Conservation (phyloP, 1,284 basidiomycete species). For the Fomitopsis palustris region DNA sequence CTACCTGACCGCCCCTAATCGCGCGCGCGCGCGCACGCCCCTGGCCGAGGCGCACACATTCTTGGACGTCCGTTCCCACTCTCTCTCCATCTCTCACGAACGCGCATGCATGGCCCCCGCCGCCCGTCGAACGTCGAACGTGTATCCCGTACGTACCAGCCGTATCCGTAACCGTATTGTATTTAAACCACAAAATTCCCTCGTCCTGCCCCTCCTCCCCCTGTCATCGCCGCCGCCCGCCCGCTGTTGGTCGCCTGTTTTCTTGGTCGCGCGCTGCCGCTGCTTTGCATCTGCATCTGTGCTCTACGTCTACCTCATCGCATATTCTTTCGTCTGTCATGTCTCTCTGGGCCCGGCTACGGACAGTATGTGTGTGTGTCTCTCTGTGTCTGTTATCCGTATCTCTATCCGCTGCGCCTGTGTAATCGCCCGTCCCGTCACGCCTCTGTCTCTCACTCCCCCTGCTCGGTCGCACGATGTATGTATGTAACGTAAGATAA, state of each 20-base stretch:
- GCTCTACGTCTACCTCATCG: not conserved
- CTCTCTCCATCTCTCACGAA: not conserved
- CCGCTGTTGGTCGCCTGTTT: not conserved
- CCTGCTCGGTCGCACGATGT: not conserved
- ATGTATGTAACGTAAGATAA: constrained; percentile 3
- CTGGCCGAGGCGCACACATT: not conserved
- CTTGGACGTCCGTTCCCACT: not conserved
- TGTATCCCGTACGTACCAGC: not conserved
- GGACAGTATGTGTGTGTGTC: not conserved
- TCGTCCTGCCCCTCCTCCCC: not conserved
- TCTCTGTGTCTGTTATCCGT: not conserved
- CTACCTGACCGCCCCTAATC: not conserved
- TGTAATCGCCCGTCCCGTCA: not conserved
- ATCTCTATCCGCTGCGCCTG: not conserved
- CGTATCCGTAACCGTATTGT: not conserved
- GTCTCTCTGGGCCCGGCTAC: not conserved
- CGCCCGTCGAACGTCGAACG: not conserved
- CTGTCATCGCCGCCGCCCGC: not conserved
- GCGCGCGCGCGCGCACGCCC: not conserved
- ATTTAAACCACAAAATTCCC: not conserved
- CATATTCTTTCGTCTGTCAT: not conserved
- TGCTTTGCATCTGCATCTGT: constrained; percentile 2
- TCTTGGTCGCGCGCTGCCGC: constrained; percentile 3
- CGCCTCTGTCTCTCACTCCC: not conserved
- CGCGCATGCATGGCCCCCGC: not conserved